Evolutionary conservation across 768 basidiomycete genomes (phyloP), one percentile per base, ranked within the genome.

Genomic region (Pleurotus pulmonarius): DNA sequence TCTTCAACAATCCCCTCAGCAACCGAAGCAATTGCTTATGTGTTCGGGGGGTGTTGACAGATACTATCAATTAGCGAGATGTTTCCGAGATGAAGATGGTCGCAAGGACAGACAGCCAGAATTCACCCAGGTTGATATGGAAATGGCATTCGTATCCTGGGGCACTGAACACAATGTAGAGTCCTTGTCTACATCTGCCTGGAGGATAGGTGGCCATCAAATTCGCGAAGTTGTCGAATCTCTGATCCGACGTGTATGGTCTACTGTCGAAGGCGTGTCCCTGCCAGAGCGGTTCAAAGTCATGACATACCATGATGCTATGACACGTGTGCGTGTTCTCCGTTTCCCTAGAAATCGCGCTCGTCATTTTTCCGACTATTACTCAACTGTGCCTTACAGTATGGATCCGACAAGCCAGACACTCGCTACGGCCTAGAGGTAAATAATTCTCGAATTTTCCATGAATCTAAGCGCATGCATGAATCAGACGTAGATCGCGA

Each of bases 31-130:
- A 67, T 77, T 97, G 4, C 79, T 98, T 56, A 90, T 97, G 20
- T 87, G 88, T 59, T 96, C 94, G 7, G 95, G 94, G 15, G 86
- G 80, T 3, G 79, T 95, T n/a, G 89, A 93, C 65, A 85, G 81
- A 61, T 98, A 98, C 71, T 98, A 85, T 72, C 95, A 98, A 69
- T 78, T 98, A 53, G 95, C 95, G 12, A 85, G 85, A 61, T 98
- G 95, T 72, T 98, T 98, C 78, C 83, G 95, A 45, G 95, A 98
- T 69, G 95, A 98, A 70, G 93, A 92, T 65, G 94, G 94, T 3
- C 81, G 95, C 56, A 94, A 90, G 70, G 95, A 98, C 68, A 82
- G 95, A 44, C 95, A 98, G 66, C 94, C 95, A 0, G 95, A 98
- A 70, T 98, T 98, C 71, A 98, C 95, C 18, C 95, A 98, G 73